A percentile compares a stretch with the other conserved stretches of the same genome.
These are phyloP conservation scores for Lyophyllum shimeji DNA, from an alignment of 768 basidiomycete species.

Conservation along the genomic window DNA sequence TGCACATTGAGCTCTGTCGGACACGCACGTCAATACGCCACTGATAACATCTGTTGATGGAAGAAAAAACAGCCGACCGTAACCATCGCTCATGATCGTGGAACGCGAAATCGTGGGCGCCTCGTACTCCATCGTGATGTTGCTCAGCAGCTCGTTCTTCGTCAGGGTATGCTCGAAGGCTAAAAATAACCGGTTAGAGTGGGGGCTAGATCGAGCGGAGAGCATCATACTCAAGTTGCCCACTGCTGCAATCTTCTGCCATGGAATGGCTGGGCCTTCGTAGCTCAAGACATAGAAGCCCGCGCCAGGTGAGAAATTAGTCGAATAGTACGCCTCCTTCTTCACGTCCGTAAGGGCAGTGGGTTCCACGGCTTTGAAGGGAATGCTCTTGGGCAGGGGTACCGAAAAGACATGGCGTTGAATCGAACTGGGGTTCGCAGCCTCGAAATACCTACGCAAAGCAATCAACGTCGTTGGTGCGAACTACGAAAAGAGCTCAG, in stretches of 20 bases:
- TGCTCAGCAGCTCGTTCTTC: constrained; percentile 66
- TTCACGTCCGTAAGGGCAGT: constrained; percentile 52
- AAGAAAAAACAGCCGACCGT: constrained; percentile 49
- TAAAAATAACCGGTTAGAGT: constrained; percentile 21
- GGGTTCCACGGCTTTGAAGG: constrained; percentile 36
- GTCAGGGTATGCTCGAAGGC: constrained; percentile 67
- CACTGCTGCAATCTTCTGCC: constrained; percentile 75
- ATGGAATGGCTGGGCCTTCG: constrained; percentile 79
- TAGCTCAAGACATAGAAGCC: constrained; percentile 85
- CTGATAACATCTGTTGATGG: constrained; percentile 10
- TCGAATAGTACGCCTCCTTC: constrained; percentile 58
- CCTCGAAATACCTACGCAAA: constrained; percentile 77
- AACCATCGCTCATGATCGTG: constrained; percentile 79
- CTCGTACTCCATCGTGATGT: constrained; percentile 67
- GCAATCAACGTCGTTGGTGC: neutral
- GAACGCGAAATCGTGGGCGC: constrained; percentile 66
- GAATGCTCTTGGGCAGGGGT: constrained; percentile 54
- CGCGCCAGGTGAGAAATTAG: constrained; percentile 80
- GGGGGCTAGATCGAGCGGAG: neutral
- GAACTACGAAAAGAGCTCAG: neutral
- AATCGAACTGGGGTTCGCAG: constrained; percentile 78
- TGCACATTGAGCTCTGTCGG: constrained; percentile 80
- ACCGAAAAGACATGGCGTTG: constrained; percentile 85
- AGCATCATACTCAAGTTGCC: constrained; percentile 35
- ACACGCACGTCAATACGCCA: constrained; percentile 1